Base-by-base conservation (phyloP, 441 rosid genomes). In the Hura crepitans region DNA sequence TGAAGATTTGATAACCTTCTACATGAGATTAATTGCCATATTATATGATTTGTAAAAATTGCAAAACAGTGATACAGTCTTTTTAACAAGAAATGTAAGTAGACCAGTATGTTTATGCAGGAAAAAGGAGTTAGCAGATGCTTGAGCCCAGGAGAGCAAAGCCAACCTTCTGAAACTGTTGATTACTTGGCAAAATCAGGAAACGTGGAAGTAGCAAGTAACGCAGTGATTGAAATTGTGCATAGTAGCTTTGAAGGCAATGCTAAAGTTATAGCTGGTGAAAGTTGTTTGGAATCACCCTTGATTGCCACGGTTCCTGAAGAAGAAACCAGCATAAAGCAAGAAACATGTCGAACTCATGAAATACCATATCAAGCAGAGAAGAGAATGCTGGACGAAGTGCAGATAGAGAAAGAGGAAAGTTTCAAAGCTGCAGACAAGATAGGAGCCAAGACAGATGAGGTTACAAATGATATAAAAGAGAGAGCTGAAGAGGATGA, bases 211-310 rank as follows among this genome's bases (percentile, higher is more conserved):
- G 58, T 51, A 64, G 55, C 73, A 13, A 47, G 54, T 56, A 46
- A 50, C 66, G 66, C 22, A 20, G 46, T 30, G 18, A 31, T 65
- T 50, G 83, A 80, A 66, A 46, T 66, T 66, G 6, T 49, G 60
- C 60, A 23, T 10, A 45, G 42, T 6, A 73, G 59, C 71, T 58
- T 47, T 62, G 62, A 75, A 75, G 78, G 74, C 75, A 75, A 70
- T 15, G 69, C 72, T 62, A 79, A 69, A 77, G 62, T 50, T 67
- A n/a, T 51, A 18, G 82, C 69, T 71, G 84, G 82, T 78, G 86
- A 61, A 54, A 61, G 68, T 70, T 74, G 79, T 78, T 71, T 73
- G 12, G 76, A 76, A 75, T 81, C 87, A 68, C 68, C 87, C 68
- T 74, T 77, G 33, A 61, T 71, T 68, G 71, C 77, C 72, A 65